Evolutionary conservation across 208 protist genomes (phyloP), one percentile per base, ranked within the genome.

Genomic region (Crithidia bombi): DNA sequence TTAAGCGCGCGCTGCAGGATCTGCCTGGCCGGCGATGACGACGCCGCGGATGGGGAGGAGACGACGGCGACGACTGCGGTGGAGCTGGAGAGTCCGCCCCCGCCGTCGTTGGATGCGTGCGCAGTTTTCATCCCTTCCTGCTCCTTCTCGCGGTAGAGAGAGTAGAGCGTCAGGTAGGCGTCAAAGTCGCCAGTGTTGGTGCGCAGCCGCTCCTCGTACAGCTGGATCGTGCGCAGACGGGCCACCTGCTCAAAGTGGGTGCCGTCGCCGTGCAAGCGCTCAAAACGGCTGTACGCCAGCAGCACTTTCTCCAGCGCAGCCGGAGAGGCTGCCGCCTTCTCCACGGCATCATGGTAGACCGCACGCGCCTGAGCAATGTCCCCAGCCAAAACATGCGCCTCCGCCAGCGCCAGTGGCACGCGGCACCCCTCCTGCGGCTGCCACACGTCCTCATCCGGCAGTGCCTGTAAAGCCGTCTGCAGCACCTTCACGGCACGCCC

Each of bases 111-210:
- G n/a, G n/a, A n/a, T n/a, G n/a, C n/a, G n/a, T n/a, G n/a, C n/a
- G n/a, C n/a, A n/a, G n/a, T n/a, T n/a, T n/a, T n/a, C n/a, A n/a
- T n/a, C n/a, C n/a, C n/a, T n/a, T n/a, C 56, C 52, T 64, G 9
- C 38, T 74, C 63, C 43, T 81, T 73, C 25, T 86, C 83, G 2
- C 87, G 81, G 41, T 93, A 70, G 15, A 90, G 50, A 15, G 90
- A 62, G 75, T 91, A 95, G n/a, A 90, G 65, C 9, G 83, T 86
- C n/a, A 91, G 70, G 46, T 81, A 77, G 12, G 87, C 86, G 56
- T 93, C 87, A 66, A 90, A 82, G 71, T 93, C 87, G 28, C 21
- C 41, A 26, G 79, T 73, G 64, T 93, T 75, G 6, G 58, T 58
- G 21, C 68, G 56, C 25, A 95, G 80, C 0, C 86, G 87, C 35